phyloP scores from a whole-genome alignment of 139 green algal species.

The Chlorella vulgaris region DNA sequence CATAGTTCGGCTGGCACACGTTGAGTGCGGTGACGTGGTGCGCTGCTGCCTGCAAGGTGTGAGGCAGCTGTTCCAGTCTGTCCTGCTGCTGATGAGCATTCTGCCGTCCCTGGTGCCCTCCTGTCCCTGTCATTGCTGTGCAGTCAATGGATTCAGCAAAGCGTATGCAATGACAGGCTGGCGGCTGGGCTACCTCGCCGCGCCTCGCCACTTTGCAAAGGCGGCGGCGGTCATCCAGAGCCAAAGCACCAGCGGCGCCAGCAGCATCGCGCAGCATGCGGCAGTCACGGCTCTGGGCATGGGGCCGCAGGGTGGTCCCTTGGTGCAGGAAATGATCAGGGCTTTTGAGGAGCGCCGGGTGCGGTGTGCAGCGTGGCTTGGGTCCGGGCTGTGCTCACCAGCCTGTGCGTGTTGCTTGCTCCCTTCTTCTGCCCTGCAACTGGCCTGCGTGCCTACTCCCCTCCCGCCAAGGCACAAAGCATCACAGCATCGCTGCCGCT shows the following conservation, averaged over 20 bases:
- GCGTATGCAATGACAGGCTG: constrained; percentile 91
- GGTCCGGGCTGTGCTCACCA: no score
- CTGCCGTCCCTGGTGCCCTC: no score
- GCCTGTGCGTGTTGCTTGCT: no score
- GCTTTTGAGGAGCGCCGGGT: constrained; percentile 77
- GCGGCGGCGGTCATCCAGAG: constrained; percentile 87
- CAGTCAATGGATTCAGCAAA: constrained; percentile 98
- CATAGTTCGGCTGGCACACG: no score
- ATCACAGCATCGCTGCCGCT: background rate
- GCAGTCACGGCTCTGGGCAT: constrained; percentile 88
- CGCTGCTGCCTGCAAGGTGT: no score
- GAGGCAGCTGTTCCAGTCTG: no score
- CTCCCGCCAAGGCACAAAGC: no score
- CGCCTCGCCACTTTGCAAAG: constrained; percentile 80
- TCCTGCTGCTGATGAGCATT: no score
- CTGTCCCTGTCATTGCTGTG: background rate
- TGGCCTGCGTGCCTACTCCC: background rate
- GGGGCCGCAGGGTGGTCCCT: constrained; percentile 74
- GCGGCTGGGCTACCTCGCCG: constrained; percentile 96
- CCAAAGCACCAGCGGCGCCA: constrained; percentile 87
- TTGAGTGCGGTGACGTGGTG: no score
- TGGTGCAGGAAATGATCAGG: constrained; percentile 81
- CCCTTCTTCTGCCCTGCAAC: background rate
- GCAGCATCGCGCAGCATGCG: constrained; percentile 86
- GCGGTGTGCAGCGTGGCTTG: background rate